These are phyloP conservation scores for Pseudogymnoascus sp. DNA, from an alignment of 2,329 filamentous ascomycete species.

Conservation along the genomic window DNA sequence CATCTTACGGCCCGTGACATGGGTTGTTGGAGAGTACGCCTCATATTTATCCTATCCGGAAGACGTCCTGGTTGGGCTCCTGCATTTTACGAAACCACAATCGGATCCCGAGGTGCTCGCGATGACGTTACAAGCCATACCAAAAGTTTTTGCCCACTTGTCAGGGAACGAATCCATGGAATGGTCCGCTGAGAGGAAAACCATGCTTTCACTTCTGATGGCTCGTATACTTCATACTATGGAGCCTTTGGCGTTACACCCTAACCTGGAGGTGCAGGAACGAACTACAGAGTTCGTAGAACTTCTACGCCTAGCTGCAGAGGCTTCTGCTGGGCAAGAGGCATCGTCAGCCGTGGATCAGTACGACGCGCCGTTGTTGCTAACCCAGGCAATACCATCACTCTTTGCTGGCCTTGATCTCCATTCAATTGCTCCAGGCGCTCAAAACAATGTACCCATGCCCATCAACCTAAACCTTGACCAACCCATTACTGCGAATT, in stretches of 20 bases:
- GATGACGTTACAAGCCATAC: slow-evolving; percentile 71
- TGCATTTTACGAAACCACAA: slow-evolving; percentile 53
- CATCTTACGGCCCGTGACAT: slow-evolving; percentile 67
- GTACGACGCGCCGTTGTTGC: slow-evolving; percentile 68
- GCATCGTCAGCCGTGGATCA: slow-evolving; percentile 42
- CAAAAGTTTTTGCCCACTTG: slow-evolving; percentile 74
- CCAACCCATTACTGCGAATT: slow-evolving; percentile 67
- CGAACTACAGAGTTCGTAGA: slow-evolving; percentile 88
- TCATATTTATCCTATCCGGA: slow-evolving; percentile 61
- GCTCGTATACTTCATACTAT: slow-evolving; percentile 74
- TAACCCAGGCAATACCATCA: slow-evolving; percentile 84
- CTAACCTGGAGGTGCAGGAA: slow-evolving; percentile 89
- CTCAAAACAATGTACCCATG: slow-evolving; percentile 77
- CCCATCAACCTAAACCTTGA: slow-evolving; percentile 72
- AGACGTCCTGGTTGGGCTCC: slow-evolving; percentile 62
- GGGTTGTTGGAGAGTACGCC: slow-evolving; percentile 85
- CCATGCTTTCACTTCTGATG: slow-evolving; percentile 66
- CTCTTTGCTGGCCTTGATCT: slow-evolving; percentile 81
- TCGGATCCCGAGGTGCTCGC: slow-evolving; percentile 60
- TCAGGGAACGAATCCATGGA: slow-evolving; percentile 53
- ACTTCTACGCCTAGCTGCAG: slow-evolving; percentile 74
- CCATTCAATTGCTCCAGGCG: slow-evolving; percentile 77
- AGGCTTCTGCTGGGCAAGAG: slow-evolving; percentile 64
- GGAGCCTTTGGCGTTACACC: slow-evolving; percentile 71
- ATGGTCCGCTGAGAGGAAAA: slow-evolving; percentile 69